Percentiles rank a stretch among this genome's conserved stretches.
Evolutionary conservation across 352 stramenopile species (phyloP).

Genomic region (Phytophthora pluvialis): DNA sequence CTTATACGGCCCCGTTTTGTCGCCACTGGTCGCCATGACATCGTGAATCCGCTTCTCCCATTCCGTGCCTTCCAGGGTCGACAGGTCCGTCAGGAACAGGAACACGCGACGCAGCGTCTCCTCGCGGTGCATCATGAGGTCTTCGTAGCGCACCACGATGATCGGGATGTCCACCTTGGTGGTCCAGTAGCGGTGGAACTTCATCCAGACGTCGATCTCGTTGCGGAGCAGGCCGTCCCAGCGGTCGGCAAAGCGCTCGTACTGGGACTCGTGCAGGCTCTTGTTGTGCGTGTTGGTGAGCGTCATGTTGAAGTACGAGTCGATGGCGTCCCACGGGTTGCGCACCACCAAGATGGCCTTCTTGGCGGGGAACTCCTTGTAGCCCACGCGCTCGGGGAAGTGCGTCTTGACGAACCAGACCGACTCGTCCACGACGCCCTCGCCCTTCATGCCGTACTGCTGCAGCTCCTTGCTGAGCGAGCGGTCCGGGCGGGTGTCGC

Average conservation of each 20-base stretch:
- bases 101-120: slow-evolving; percentile 86
- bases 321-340: slow-evolving; percentile 98
- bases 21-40: slow-evolving; percentile 59
- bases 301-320: slow-evolving; percentile 99
- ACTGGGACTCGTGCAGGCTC: slow-evolving; percentile 88
- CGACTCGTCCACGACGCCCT: slow-evolving; percentile 94
- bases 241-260: slow-evolving; percentile 84
- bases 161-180: slow-evolving; percentile 89
- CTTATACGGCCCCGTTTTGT: slow-evolving; percentile 80
- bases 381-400: slow-evolving; percentile 96
- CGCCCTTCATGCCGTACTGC: slow-evolving; percentile 90
- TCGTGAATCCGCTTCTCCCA: slow-evolving; percentile 77
- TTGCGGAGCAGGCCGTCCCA: slow-evolving; percentile 92
- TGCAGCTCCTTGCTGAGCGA: slow-evolving; percentile 91
- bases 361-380: slow-evolving; percentile 73
- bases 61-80: slow-evolving; percentile 74
- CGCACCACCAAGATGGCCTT: slow-evolving; percentile 91
- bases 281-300: slow-evolving; percentile 95
- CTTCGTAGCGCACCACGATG: slow-evolving; percentile 93
- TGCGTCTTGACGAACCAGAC: slow-evolving; percentile 99
- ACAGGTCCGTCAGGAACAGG: slow-evolving; percentile 70
- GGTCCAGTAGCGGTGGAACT: slow-evolving; percentile 93
- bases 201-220: slow-evolving; percentile 92
- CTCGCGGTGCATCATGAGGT: slow-evolving; percentile 81
- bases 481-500: slow-evolving; percentile 95